Evolutionary conservation across 768 basidiomycete genomes (phyloP).

Genomic region (Leccinum rimulosum): DNA sequence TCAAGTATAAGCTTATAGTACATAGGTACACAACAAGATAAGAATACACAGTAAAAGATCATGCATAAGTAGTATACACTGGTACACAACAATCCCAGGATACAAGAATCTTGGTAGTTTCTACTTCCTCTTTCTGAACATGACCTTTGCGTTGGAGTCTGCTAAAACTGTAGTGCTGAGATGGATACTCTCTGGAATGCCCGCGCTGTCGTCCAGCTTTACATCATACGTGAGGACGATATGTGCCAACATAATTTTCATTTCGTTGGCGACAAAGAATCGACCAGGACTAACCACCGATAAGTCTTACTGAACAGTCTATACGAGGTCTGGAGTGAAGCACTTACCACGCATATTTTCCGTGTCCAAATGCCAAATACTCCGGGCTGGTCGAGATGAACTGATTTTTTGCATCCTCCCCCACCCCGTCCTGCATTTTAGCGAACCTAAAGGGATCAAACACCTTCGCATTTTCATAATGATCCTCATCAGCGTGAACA

Average conservation of each 20-base stretch:
- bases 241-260: conserved; percentile 47
- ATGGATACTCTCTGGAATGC: background rate
- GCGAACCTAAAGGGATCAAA: conserved; percentile 51
- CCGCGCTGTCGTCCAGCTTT: background rate
- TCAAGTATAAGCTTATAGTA: too few species aligned
- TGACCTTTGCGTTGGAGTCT: background rate
- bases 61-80: too few species aligned
- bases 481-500: conserved; percentile 11
- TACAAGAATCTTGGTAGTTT: background rate
- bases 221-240: conserved; percentile 31
- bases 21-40: too few species aligned
- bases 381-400: background rate
- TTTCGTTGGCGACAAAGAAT: conserved; percentile 40
- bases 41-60: background rate
- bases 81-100: background rate
- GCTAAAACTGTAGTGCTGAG: background rate
- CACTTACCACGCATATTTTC: background rate
- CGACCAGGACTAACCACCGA: conserved; percentile 19
- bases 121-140: conserved; percentile 3
- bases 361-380: background rate
- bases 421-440: conserved; percentile 32
- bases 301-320: background rate
- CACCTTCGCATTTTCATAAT: conserved; percentile 33
- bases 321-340: conserved; percentile 7
- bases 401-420: conserved; percentile 28